These are phyloP conservation scores for Penicillium sumatraense DNA, from an alignment of 2,329 filamentous ascomycete genomes.

Conservation along the genomic window DNA sequence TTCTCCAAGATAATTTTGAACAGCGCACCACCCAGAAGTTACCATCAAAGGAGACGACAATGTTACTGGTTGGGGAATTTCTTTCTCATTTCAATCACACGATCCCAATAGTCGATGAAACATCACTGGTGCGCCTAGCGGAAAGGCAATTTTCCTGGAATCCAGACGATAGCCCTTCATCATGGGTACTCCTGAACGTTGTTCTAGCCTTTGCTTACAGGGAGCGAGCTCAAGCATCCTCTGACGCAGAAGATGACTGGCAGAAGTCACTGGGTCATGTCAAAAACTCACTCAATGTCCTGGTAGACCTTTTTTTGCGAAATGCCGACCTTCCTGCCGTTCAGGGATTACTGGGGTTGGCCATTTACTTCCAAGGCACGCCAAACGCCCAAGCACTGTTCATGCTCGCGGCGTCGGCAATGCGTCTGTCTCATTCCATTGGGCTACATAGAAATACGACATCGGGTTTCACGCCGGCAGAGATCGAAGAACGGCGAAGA, in stretches of 20 bases:
- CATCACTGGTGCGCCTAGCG: constrained; percentile 9
- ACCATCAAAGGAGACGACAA: constrained; percentile 10
- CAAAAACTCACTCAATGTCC: constrained; percentile 25
- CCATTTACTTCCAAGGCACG: constrained; percentile 28
- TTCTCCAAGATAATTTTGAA: constrained; percentile 17
- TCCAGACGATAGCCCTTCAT: constrained; percentile 23
- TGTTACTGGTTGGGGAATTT: constrained; percentile 14
- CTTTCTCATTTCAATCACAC: constrained; percentile 18
- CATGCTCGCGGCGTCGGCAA: constrained; percentile 26
- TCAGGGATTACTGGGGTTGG: constrained; percentile 24
- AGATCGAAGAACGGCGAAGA: constrained; percentile 22
- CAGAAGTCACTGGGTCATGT: constrained; percentile 22
- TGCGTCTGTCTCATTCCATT: constrained; percentile 27
- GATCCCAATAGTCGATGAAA: constrained; percentile 17
- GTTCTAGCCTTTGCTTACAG: constrained; percentile 25
- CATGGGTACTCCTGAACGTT: constrained; percentile 26
- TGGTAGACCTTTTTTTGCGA: constrained; percentile 22
- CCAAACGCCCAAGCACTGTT: constrained; percentile 27
- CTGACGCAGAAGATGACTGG: constrained; percentile 15
- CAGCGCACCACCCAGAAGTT: constrained; percentile 15
- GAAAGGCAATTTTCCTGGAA: constrained; percentile 26
- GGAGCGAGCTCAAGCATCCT: constrained; percentile 14
- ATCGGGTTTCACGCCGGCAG: constrained; percentile 10
- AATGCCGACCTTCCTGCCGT: constrained; percentile 22
- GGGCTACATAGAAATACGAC: constrained; percentile 23